phyloP scores from a whole-genome alignment of 208 protist species.

The Trypanosoma lewisi region DNA sequence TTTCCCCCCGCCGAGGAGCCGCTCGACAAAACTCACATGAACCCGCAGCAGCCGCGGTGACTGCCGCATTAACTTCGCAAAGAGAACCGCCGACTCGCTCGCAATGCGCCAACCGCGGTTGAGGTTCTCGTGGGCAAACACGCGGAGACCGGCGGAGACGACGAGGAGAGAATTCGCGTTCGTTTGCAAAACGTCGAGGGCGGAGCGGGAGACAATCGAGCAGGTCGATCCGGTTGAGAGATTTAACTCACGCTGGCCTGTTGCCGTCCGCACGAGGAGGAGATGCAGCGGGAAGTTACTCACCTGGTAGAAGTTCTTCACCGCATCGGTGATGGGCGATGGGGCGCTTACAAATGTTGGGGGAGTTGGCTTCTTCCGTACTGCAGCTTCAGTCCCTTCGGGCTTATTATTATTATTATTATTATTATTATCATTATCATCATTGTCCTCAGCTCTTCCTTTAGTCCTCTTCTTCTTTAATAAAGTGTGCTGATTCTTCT shows the following conservation, averaged over 20 bases:
- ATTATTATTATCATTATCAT: no score
- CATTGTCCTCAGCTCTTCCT: constrained; percentile 11
- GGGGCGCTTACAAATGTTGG: constrained; percentile 66
- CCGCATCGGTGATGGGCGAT: constrained; percentile 30
- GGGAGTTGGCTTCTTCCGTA: constrained; percentile 29
- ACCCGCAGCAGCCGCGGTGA: constrained; percentile 62
- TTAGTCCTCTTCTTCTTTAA: constrained; percentile 7
- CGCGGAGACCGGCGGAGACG: constrained; percentile 74
- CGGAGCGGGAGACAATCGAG: constrained; percentile 60
- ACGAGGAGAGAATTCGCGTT: constrained; percentile 71
- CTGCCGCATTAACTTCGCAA: constrained; percentile 54
- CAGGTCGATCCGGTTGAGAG: constrained; percentile 54
- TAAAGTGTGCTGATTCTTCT: no score
- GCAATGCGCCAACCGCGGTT: constrained; percentile 74
- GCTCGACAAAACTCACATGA: constrained; percentile 42
- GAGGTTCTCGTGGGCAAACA: constrained; percentile 66
- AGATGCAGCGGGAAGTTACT: constrained; percentile 50
- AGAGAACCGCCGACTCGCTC: constrained; percentile 67
- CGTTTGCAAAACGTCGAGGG: constrained; percentile 43
- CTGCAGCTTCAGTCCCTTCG: background rate
- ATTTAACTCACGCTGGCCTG: constrained; percentile 58
- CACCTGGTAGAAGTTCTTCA: constrained; percentile 58
- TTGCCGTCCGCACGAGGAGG: constrained; percentile 66
- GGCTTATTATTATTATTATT: no score
- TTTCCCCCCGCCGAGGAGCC: constrained; percentile 58